Base-by-base conservation (phyloP, 1,284 basidiomycete species). In the Crepidotus sp. region DNA sequence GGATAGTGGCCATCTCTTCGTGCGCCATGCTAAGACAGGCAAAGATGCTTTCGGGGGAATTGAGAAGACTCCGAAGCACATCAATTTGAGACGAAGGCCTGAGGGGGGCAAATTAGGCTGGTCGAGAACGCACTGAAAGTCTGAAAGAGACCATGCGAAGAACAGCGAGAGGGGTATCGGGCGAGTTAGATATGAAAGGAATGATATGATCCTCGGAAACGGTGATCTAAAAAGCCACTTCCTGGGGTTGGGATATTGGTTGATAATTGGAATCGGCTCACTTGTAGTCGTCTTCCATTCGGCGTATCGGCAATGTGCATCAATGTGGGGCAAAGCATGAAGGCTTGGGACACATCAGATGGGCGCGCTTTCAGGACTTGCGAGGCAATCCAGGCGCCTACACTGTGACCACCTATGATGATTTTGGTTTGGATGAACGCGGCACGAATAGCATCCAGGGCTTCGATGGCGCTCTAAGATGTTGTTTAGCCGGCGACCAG, bases 241-340 rank as follows among this genome's bases (percentile, higher is more conserved):
- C 6, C 9, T 14, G 33, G 26, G 19, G 29, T 40, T 14, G 17
- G 42, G 19, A 17, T 21, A 13, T 43, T 4, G 27, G 22, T 14
- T 13, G 18, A 13, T 24, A 19, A 18, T 17, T 9, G 22, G 30
- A 11, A 33, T 15, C 11, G 29, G 46, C 64, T 55, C 41, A 73
- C 71, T 27, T 62, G 64, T n/a, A 80, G 55, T 21, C 48, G 57
- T 35, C 58, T 62, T 2, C 77, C 78, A 43, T 75, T 78, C 0
- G 76, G 76, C 1, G 77, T 78, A n/a, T 61, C 53, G 5, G 57
- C 67, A 17, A 83, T 77, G 43, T 75, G 58, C 14, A 65, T 64
- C 27, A 82, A 68, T 0, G 78, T 74, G 1, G 80, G 80, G 55
- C 74, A 80, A 3, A 83, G 61, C 31, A 82, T 54, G 49, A 80